A percentile compares a stretch with the other conserved stretches of the same genome.
These are phyloP conservation scores for Metschnikowia matae DNA, from an alignment of 805 yeast species.

Conservation along the genomic window DNA sequence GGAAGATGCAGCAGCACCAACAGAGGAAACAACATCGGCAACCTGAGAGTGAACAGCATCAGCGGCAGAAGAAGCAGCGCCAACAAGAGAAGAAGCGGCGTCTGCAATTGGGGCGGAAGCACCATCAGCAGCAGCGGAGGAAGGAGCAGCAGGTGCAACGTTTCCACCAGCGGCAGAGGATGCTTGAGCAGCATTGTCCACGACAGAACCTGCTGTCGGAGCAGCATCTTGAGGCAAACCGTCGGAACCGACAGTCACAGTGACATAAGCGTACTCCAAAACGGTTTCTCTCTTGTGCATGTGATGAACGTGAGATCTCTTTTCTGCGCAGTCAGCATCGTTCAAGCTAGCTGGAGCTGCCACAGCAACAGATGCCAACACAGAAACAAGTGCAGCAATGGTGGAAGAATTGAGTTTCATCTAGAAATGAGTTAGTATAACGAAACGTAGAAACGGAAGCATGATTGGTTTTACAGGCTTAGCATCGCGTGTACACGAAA, in stretches of 20 bases:
- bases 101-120: constrained; percentile 15
- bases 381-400: constrained; percentile 11
- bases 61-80: constrained; percentile 23
- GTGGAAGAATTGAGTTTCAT: constrained; percentile 14
- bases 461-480: background rate
- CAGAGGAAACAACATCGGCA: constrained; percentile 1
- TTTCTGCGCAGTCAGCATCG: constrained; percentile 15
- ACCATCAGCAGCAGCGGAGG: background rate
- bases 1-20: constrained; percentile 23
- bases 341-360: constrained; percentile 17
- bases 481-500: background rate
- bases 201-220: constrained; percentile 3
- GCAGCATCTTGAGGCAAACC: constrained; percentile 33
- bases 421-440: constrained; percentile 8
- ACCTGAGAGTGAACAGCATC: constrained; percentile 31
- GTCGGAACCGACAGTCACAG: constrained; percentile 38
- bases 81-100: constrained; percentile 25
- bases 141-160: constrained; percentile 13
- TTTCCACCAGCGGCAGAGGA: constrained; percentile 16
- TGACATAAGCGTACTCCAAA: constrained; percentile 43
- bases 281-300: constrained; percentile 58
- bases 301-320: constrained; percentile 50
- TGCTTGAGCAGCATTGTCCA: background rate
- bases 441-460: background rate
- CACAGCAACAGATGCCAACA: constrained; percentile 11